Evolutionary conservation across 73 alveolate genomes (phyloP).

Genomic region (Paramecium tetraurelia): DNA sequence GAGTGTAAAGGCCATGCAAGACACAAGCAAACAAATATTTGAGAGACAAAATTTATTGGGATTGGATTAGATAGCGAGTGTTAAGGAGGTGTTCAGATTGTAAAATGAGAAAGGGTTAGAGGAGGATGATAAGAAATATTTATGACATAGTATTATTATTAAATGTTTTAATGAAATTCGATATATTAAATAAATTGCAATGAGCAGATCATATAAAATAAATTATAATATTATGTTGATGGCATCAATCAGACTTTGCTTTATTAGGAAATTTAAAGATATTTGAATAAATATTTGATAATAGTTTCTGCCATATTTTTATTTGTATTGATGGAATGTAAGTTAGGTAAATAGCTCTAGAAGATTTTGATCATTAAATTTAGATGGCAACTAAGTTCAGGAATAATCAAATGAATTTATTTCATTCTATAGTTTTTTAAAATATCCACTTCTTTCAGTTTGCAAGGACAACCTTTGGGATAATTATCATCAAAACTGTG

Average conservation of each 20-base stretch:
- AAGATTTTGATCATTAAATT: neutral
- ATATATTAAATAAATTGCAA: neutral
- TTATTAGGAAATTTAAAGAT: neutral
- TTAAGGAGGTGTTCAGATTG: slow-evolving; percentile 73
- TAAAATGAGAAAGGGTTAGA: slow-evolving; percentile 67
- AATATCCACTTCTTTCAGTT: neutral
- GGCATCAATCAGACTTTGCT: neutral
- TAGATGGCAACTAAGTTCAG: neutral
- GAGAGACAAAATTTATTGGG: slow-evolving; percentile 54
- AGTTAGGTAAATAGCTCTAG: neutral
- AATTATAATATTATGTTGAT: neutral
- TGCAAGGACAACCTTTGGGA: slow-evolving; percentile 57
- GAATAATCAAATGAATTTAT: neutral
- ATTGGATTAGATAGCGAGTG: slow-evolving; percentile 61
- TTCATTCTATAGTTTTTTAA: neutral
- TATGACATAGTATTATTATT: slow-evolving; percentile 15
- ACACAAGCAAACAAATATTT: slow-evolving; percentile 64
- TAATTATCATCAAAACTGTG: slow-evolving; percentile 19
- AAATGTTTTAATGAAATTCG: neutral
- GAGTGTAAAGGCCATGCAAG: slow-evolving; percentile 79
- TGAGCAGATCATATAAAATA: neutral
- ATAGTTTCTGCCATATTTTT: neutral
- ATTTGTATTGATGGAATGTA: neutral
- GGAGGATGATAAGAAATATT: slow-evolving; percentile 71
- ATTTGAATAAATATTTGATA: neutral